Percentiles rank a stretch among this genome's conserved stretches.
Conservation (phyloP, 164 flowering plant genomes). For the Stephania cephalantha region DNA sequence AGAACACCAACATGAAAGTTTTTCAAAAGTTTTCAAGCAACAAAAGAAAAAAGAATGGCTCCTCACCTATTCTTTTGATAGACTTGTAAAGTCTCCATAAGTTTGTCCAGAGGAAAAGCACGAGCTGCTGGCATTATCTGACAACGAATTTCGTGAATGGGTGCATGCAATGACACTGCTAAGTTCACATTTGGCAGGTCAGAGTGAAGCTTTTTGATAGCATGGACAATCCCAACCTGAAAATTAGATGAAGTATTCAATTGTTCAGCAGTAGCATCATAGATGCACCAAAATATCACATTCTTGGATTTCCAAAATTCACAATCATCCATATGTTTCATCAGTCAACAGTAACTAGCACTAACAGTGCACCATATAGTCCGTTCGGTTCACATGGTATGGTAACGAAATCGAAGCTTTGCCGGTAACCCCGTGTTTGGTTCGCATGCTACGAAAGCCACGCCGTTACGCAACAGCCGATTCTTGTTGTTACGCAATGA, state of each 20-base stretch:
- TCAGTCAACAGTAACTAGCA: not conserved
- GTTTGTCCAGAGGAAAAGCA: constrained; percentile 82
- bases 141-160: constrained; percentile 89
- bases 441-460: too few species aligned
- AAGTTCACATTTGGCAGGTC: constrained; percentile 86
- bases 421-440: too few species aligned
- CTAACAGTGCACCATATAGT: too few species aligned
- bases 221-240: constrained; percentile 91
- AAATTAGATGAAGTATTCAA: not conserved
- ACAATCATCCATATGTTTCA: not conserved
- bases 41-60: not conserved
- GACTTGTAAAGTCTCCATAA: constrained; percentile 59
- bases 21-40: not conserved
- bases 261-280: not conserved
- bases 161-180: constrained; percentile 98
- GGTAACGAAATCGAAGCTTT: too few species aligned
- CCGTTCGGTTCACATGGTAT: too few species aligned
- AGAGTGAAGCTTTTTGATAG: constrained; percentile 66
- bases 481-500: too few species aligned
- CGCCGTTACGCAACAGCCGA: too few species aligned
- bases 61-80: constrained; percentile 73
- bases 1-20: constrained; percentile 9
- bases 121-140: constrained; percentile 97
- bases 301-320: not conserved
- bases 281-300: not conserved